A percentile compares a stretch with the other conserved stretches of the same genome.
Evolutionary conservation across 2,329 filamentous ascomycete species (phyloP).

Genomic region (Aspergillus neotritici): DNA sequence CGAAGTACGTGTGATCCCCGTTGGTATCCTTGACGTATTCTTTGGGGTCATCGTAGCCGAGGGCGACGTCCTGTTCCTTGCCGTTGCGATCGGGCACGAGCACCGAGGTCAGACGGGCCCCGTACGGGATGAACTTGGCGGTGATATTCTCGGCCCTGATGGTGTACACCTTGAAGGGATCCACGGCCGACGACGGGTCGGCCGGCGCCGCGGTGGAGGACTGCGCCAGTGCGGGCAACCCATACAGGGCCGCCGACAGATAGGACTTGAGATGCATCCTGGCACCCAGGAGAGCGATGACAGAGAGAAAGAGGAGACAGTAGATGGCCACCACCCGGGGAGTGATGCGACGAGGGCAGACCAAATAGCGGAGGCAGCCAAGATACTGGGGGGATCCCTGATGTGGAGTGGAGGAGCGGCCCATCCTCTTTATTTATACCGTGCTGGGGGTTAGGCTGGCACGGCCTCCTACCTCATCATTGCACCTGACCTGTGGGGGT

Average conservation of each 20-base stretch:
- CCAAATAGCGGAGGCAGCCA: conserved; percentile 22
- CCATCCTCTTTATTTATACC: conserved; percentile 13
- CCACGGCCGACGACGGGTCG: conserved; percentile 11
- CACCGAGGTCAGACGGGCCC: conserved; percentile 43
- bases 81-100: conserved; percentile 49
- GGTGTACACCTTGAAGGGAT: conserved; percentile 41
- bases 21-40: conserved; percentile 42
- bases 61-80: conserved; percentile 44
- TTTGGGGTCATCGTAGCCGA: conserved; percentile 47
- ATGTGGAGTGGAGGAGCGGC: conserved; percentile 13
- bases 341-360: conserved; percentile 26
- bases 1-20: conserved; percentile 46
- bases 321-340: conserved; percentile 25
- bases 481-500: conserved; percentile 16
- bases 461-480: conserved; percentile 14
- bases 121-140: conserved; percentile 45
- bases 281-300: conserved; percentile 24
- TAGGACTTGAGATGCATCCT: conserved; percentile 35
- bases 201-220: conserved; percentile 14
- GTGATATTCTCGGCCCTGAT: conserved; percentile 45
- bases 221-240: conserved; percentile 26
- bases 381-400: conserved; percentile 16
- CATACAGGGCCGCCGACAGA: conserved; percentile 28
- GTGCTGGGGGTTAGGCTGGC: neutral
- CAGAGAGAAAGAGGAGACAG: conserved; percentile 25